A percentile compares a stretch with the other conserved stretches of the same genome.
Evolutionary conservation across 139 green algal genomes (phyloP).

Genomic region (Spirogloea muscicola): DNA sequence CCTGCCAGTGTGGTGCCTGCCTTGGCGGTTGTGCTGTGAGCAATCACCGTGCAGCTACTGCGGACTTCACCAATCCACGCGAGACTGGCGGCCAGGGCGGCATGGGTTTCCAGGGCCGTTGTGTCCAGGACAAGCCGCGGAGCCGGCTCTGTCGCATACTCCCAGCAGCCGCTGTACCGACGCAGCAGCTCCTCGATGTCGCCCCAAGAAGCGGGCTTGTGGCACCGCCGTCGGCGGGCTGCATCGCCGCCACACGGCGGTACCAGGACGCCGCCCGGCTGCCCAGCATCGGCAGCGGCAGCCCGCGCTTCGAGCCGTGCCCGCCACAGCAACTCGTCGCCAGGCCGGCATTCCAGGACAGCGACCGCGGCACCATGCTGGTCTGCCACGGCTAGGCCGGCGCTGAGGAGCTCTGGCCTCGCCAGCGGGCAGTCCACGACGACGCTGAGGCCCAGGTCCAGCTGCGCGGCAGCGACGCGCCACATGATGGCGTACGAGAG

Average conservation of each 20-base stretch:
- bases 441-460: slow-evolving; percentile 49
- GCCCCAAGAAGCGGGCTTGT: slow-evolving; percentile 11
- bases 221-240: not conserved
- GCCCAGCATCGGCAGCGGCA: not conserved
- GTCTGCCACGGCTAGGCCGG: slow-evolving; percentile 30
- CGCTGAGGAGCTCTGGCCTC: slow-evolving; percentile 55
- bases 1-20: too few relatives aligned
- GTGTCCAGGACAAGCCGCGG: too few relatives aligned
- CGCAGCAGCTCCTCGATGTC: slow-evolving; percentile 1
- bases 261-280: not conserved
- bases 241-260: not conserved
- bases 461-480: slow-evolving; percentile 51
- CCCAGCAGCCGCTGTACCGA: not conserved
- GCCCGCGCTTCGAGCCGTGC: slow-evolving; percentile 54
- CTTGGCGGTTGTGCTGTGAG: too few relatives aligned
- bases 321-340: slow-evolving; percentile 50
- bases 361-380: slow-evolving; percentile 35
- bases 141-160: too few relatives aligned
- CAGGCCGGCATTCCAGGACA: slow-evolving; percentile 59
- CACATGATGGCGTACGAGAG: slow-evolving; percentile 75
- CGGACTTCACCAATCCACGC: too few relatives aligned
- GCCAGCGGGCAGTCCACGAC: slow-evolving; percentile 73
- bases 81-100: too few relatives aligned
- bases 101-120: too few relatives aligned
- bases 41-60: too few relatives aligned